These are phyloP conservation scores for Candolleomyces aberdarensis DNA, from an alignment of 768 basidiomycete species.

Conservation along the genomic window DNA sequence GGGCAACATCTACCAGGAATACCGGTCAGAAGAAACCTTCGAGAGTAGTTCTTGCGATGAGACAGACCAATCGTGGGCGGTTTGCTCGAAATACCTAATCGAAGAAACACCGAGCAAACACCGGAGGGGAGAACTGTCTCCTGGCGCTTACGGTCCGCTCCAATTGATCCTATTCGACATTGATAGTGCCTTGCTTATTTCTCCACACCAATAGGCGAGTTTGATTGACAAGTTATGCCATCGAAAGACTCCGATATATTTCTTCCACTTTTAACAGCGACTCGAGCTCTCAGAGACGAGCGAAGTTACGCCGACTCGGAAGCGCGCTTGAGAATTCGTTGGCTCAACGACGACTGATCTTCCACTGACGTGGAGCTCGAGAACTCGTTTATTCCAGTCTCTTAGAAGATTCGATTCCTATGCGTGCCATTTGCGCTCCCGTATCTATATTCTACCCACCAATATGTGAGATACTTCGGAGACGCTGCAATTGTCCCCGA, in stretches of 20 bases:
- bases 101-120: not conserved
- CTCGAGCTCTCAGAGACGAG: not conserved
- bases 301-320: not conserved
- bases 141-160: not conserved
- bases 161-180: not conserved
- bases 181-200: constrained; percentile 2
- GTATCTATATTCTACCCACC: too few relatives aligned
- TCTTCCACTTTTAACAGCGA: not conserved
- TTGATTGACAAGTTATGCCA: not conserved
- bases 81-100: not conserved
- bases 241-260: not conserved
- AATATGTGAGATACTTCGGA: too few relatives aligned
- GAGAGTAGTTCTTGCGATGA: too few relatives aligned
- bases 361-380: not conserved
- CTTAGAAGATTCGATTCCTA: too few relatives aligned
- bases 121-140: not conserved
- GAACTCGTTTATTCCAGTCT: not conserved
- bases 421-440: too few relatives aligned
- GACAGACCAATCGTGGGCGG: too few relatives aligned
- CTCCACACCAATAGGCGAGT: not conserved
- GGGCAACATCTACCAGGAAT: too few relatives aligned
- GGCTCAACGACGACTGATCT: not conserved
- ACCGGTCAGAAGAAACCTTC: too few relatives aligned
- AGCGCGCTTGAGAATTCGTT: not conserved
- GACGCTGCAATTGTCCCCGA: too few relatives aligned